phyloP scores from a whole-genome alignment of 78 protist genomes.

The Speleostelium caveatum region DNA sequence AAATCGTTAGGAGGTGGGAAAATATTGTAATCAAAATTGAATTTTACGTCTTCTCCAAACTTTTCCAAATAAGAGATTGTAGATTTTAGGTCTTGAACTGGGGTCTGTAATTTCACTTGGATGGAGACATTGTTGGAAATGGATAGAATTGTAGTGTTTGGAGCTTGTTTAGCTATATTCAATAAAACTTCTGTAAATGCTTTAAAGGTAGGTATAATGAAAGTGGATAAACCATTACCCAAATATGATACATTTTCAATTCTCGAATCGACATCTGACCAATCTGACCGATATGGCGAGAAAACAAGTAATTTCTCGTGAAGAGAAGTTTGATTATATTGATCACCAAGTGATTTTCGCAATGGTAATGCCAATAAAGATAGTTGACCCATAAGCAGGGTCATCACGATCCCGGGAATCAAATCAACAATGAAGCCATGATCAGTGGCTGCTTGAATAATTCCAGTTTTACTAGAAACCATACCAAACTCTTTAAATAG shows the following conservation, averaged over 20 bases:
- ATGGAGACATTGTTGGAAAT: slow-evolving; percentile 9
- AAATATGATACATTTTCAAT: background rate
- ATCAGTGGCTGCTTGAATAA: slow-evolving; percentile 8
- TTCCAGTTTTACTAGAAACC: slow-evolving; percentile 10
- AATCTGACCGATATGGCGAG: background rate
- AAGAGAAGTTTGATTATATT: background rate
- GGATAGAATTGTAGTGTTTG: background rate
- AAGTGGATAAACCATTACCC: slow-evolving; percentile 8
- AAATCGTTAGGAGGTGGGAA: too few species aligned
- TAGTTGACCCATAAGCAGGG: slow-evolving; percentile 43
- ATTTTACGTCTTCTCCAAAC: background rate
- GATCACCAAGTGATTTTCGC: slow-evolving; percentile 1
- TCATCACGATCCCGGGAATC: slow-evolving; percentile 65
- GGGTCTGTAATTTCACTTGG: background rate
- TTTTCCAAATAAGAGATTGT: background rate
- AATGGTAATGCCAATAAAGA: slow-evolving; percentile 34
- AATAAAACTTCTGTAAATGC: slow-evolving; percentile 1
- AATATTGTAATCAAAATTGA: slow-evolving; percentile 1
- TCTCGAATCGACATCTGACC: slow-evolving; percentile 4
- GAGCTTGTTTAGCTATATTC: background rate
- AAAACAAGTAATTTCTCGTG: background rate
- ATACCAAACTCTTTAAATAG: slow-evolving; percentile 4
- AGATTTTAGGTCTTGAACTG: background rate
- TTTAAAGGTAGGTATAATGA: slow-evolving; percentile 2
- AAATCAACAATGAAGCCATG: slow-evolving; percentile 24